Base-by-base conservation (phyloP, 176 grass and related monocot species). In the Phoenix roebelenii region DNA sequence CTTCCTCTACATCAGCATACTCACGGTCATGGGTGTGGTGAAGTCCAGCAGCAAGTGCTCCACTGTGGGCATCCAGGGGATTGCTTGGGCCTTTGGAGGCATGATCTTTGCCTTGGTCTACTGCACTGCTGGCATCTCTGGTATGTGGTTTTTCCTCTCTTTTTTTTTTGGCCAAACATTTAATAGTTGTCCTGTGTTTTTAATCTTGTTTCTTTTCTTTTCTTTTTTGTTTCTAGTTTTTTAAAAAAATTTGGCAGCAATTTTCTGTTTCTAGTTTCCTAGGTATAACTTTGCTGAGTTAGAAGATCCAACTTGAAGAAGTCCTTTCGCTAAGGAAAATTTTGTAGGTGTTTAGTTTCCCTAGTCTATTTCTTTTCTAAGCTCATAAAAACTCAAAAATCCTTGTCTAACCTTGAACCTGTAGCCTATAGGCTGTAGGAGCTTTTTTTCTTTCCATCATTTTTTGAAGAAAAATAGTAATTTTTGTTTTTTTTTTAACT, bases 81-180 rank as follows among this genome's bases (percentile, higher is more conserved):
- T 94, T 76, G 89, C 85, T 3, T 95, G 82, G 89, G 80, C 89
- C 73, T 89, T 95, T 44, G 90, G 90, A 4, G 90, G 90, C 26
- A 85, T 95, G 90, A 95, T 95, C 70, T 95, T 95, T 62, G 90
- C 82, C 2, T 81, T 94, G 60, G 89, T 95, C 61, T 95, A 95
- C 80, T 95, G 89, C 76, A 95, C 89, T 52, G 90, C 82, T 67
- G 90, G 90, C 59, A 89, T 95, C 79, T 95, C 90, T 5, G 85
- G 90, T 89, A 23, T 65, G 67, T 51, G 35, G 24, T 35, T 7
- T 62, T 3, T 72, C 10, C n/a, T 65, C 23, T 7, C 19, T 14
- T 15, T 20, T 22, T 15, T 58, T 17, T 63, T 52, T n/a, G 57
- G 55, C 56, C 61, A 39, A 7, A 76, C 58, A 59, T 64, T 65